Percentiles rank a stretch among this genome's conserved stretches.
phyloP scores from a whole-genome alignment of 2,329 filamentous ascomycete genomes.

The Diaporthe sp. region DNA sequence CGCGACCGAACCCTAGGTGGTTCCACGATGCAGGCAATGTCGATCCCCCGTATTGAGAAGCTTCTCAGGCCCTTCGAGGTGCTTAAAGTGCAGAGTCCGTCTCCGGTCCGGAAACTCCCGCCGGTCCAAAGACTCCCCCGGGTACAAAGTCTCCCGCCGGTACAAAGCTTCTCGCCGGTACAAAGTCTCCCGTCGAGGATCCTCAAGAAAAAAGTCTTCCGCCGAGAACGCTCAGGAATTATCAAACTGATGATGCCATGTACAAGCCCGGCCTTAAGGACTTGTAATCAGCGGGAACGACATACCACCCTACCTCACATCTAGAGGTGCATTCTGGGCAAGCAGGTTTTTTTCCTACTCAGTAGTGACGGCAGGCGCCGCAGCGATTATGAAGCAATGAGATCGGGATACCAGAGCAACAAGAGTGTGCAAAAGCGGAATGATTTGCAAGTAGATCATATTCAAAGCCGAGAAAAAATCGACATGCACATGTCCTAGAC shows the following conservation, averaged over 20 bases:
- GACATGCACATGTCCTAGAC: not conserved
- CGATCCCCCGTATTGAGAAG: not conserved
- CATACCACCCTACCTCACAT: not conserved
- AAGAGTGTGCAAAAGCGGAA: not conserved
- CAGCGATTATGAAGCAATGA: conserved; percentile 27
- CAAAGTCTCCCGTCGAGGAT: not conserved
- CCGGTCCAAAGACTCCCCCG: not conserved
- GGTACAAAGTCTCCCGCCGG: not conserved
- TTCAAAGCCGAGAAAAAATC: not conserved
- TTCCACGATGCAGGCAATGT: not conserved
- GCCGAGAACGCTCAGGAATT: not conserved
- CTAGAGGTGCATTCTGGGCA: not conserved
- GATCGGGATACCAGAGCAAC: conserved; percentile 1
- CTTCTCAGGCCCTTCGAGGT: not conserved
- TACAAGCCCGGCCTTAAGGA: not conserved
- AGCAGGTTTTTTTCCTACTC: conserved; percentile 9
- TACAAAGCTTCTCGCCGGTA: not conserved
- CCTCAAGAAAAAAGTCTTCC: not conserved
- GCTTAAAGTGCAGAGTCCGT: not conserved
- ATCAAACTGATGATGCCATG: not conserved
- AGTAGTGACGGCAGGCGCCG: conserved; percentile 10
- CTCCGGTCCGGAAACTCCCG: no score
- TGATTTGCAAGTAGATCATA: conserved; percentile 7
- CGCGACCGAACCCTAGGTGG: conserved; percentile 20
- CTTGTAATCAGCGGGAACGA: not conserved